Evolutionary conservation across 2,329 filamentous ascomycete species (phyloP), one percentile per base, ranked within the genome.

Genomic region (Pseudopithomyces maydicus): DNA sequence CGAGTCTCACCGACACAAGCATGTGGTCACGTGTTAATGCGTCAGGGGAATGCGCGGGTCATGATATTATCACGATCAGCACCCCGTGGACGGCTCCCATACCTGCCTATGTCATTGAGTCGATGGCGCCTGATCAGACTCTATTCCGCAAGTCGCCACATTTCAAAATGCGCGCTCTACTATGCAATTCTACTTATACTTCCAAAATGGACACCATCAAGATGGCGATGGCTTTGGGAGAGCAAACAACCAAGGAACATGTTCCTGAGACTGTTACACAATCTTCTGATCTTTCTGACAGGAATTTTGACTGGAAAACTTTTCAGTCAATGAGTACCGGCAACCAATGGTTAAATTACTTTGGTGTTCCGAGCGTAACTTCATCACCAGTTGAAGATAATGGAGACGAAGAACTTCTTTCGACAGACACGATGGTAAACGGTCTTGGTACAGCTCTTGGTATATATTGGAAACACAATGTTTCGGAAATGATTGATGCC

Each of bases 1-100:
- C 41, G 3, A 56, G 56, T 22, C 41, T 61, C 23, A 49, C 53
- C 6, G 49, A 54, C 7, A 61, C 54, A 2, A 50, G 54, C n/a
- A 35, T 54, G 2, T 64, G 42, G 17, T 55, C 57, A 8, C 59
- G 59, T 5, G 17, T 60, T 14, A 59, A 63, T n/a, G 22, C 56
- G 10, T 62, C 63, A 6, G 17, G 48, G 3, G 48, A 66, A 52
- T 66, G 63, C 29, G 15, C 20, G 22, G 52, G 48, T 12, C 57
- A 54, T 1, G 59, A 67, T 19, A 63, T 63, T 6, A 64, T 66
- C n/a, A 32, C 64, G 7, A n/a, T 55, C 12, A 63, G 35, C 47
- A 66, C 61, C 19, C 58, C 65, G 6, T 67, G 61, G 59, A 63
- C 65, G n/a, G 20, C 39, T 3, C 39, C 53, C 7, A 4, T 58